Percentiles rank a stretch among this genome's conserved stretches.
Evolutionary conservation across 495 filamentous ascomycete genomes (phyloP).

Genomic region (Penicillium crystallinum): DNA sequence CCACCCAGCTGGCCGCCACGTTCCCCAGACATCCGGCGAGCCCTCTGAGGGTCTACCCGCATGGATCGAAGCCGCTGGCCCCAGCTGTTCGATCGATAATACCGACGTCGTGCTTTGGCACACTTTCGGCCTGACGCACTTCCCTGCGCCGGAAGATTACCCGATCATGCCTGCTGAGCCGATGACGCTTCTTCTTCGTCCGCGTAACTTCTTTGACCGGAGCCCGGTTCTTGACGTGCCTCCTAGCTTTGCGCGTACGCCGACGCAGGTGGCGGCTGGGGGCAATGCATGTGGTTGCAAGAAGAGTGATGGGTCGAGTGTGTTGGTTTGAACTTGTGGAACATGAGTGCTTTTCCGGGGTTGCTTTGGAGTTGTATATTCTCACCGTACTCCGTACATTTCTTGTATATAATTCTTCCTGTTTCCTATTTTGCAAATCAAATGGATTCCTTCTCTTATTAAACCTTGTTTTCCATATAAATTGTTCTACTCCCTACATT

Average conservation of each 20-base stretch:
- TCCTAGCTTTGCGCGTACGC: conserved; percentile 69
- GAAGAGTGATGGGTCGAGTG: conserved; percentile 42
- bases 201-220: conserved; percentile 79
- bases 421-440: no score
- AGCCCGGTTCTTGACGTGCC: conserved; percentile 88
- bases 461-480: no score
- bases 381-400: no score
- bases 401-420: conserved; percentile 1
- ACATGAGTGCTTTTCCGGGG: no score
- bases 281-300: conserved; percentile 40
- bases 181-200: conserved; percentile 77
- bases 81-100: conserved; percentile 69
- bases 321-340: conserved; percentile 28
- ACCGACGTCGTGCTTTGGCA: conserved; percentile 93
- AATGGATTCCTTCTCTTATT: no score
- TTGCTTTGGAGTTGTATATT: no score
- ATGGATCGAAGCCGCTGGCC: conserved; percentile 69
- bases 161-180: conserved; percentile 93
- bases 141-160: conserved; percentile 89
- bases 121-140: conserved; percentile 90
- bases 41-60: conserved; percentile 71
- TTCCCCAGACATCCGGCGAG: conserved; percentile 86
- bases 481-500: no score
- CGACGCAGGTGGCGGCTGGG: conserved; percentile 59
- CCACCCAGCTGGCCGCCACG: conserved; percentile 88